Base-by-base conservation (phyloP, 495 filamentous ascomycete species). In the Hypoxylon perforatum region DNA sequence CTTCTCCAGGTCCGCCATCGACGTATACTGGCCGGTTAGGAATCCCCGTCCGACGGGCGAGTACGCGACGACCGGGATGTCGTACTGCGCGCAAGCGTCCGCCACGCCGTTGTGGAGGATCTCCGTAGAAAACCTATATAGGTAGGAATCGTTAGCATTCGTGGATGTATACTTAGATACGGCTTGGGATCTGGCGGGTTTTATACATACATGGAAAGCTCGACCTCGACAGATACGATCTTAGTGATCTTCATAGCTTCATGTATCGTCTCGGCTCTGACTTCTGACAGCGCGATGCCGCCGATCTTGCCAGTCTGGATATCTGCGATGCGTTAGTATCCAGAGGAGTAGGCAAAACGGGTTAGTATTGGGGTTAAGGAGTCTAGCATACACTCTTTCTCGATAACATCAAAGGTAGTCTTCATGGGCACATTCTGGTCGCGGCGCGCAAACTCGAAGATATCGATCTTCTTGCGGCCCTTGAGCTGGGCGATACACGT, bases 401-500 rank as follows among this genome's bases (percentile, higher is more conserved):
- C 83, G 18, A 91, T 68, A 7, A 71, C 76, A 11, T 78, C 82
- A 52, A 86, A 80, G 12, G 86, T 85, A 14, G 75, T 77, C 35
- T 78, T 77, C 54, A 84, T 63, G 5, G 80, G 78, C 42, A 79
- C 81, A 0, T 86, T 85, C 4, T 81, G 82, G 66, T 96, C 93
- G 19, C 92, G 83, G 2, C 93, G 81, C 14, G 90, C 92, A 62
- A 78, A 87, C 76, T 94, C 89, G 64, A 93, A 97, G 53, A 94
- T 85, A 75, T 97, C 92, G 57, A 97, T 77, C 62, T 82, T 88
- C 82, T 95, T 95, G 63, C 88, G 91, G 6, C 89, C 91, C 46
- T 88, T 85, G 12, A 92, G 80, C 28, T 84, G 70, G 25, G 72
- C 81, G 44, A 96, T 71, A 65, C 81, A 85, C 62, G 88, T 84